Evolutionary conservation across 2,329 filamentous ascomycete species (phyloP), one percentile per base, ranked within the genome.

Genomic region (Ceratocystis variospora): DNA sequence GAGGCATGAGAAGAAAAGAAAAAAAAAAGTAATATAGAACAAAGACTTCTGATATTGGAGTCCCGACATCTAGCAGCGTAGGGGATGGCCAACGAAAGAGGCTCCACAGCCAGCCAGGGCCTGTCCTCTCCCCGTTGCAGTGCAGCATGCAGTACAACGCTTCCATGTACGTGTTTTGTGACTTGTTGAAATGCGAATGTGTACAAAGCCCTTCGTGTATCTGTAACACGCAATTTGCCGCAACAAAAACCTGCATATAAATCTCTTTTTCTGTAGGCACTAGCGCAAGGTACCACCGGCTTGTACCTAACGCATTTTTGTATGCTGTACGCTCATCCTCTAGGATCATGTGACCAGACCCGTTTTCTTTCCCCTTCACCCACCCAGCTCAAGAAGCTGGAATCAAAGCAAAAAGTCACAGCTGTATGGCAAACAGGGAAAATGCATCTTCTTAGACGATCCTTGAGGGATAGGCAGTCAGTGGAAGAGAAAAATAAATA

Each of bases 381-480:
- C 17, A 19, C 17, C 17, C 46, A 48, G 19, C 46, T 41, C 10
- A 41, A 12, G 37, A 41, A 41, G 37, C 37, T 41, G 37, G 10
- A 4, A 15, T 15, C 10, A 3, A 12, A 48, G 46, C n/a, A 48
- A 22, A n/a, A n/a, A n/a, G 19, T 48, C 17, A 48, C 48, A 25
- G 48, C 48, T 53, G n/a, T 10, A 53, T 3, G 12, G n/a, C 19
- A 53, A 37, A 37, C 22, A 62, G 44, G 31, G 28, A 44, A 44
- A 25, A 22, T 28, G 59, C 61, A 28, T 45, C 61, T 63, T 63
- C 22, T 63, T 50, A 50, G 44, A 25, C 61, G 44, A 63, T 63
- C 61, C 61, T 63, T 28, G 61, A 48, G 5, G 19, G 6, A 45
- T 17, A 17, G 41, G 8, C 37, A 5, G n/a, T 44, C 2, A 8